Percentiles rank a stretch among this genome's conserved stretches.
Evolutionary conservation across 306 rosid species (phyloP).

Genomic region (Canavalia ensiformis): DNA sequence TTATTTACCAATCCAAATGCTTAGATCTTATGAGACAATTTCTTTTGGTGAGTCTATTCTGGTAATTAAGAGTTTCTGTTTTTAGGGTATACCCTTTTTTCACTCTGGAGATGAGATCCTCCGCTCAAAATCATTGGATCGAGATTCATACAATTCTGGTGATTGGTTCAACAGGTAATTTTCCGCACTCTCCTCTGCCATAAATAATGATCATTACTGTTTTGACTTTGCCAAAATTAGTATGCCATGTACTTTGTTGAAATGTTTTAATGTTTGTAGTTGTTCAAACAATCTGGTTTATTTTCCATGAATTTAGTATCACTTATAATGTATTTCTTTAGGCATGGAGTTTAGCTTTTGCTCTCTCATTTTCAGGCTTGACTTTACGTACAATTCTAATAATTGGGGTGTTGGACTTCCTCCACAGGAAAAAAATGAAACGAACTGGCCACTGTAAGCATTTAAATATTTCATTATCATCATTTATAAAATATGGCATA

Average conservation of each 20-base stretch:
- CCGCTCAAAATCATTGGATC: constrained; percentile 95
- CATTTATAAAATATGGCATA: constrained; percentile 24
- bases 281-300: constrained; percentile 2
- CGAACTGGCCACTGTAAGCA: constrained; percentile 86
- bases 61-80: constrained; percentile 43
- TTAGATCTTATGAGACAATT: neutral
- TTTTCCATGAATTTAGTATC: constrained; percentile 35
- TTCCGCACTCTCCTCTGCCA: constrained; percentile 33
- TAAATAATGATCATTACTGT: constrained; percentile 16
- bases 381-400: constrained; percentile 81
- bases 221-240: constrained; percentile 35
- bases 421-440: constrained; percentile 85
- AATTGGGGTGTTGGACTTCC: constrained; percentile 99
- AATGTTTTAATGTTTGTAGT: constrained; percentile 15
- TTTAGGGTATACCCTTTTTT: constrained; percentile 92
- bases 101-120: constrained; percentile 89
- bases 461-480: constrained; percentile 27
- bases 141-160: constrained; percentile 97
- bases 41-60: constrained; percentile 30
- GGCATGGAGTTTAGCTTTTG: constrained; percentile 32
- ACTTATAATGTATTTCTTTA: constrained; percentile 35
- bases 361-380: constrained; percentile 68
- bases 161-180: constrained; percentile 94
- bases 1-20: neutral
- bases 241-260: constrained; percentile 31